Percentiles rank a stretch among this genome's conserved stretches.
These are phyloP conservation scores for Clitocybe nebularis DNA, from an alignment of 1,284 basidiomycete genomes.

Conservation along the genomic window DNA sequence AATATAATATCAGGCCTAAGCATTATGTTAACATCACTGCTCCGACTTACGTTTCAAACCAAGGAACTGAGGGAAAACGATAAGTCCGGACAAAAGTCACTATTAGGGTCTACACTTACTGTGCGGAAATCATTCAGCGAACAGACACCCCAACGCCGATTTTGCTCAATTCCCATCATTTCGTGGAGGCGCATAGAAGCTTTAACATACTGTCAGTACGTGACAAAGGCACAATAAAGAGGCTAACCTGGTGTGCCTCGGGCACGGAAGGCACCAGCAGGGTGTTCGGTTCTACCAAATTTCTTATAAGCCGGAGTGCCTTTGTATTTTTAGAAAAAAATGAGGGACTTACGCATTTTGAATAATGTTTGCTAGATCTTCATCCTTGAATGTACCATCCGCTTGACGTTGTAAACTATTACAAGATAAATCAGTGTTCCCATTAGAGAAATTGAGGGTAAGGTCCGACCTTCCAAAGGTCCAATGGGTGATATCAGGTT, in stretches of 20 bases:
- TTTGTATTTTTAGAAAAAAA: too few relatives aligned
- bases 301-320: too few relatives aligned
- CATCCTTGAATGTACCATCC: slow-evolving; percentile 66
- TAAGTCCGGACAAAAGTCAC: not conserved
- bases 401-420: slow-evolving; percentile 56
- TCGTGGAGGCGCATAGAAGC: slow-evolving; percentile 72
- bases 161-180: slow-evolving; percentile 79
- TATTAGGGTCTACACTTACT: slow-evolving; percentile 28
- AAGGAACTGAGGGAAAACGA: slow-evolving; percentile 45
- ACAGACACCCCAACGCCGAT: slow-evolving; percentile 78
- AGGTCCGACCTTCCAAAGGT: slow-evolving; percentile 55
- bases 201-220: slow-evolving; percentile 12
- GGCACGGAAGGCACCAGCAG: slow-evolving; percentile 77
- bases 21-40: not conserved
- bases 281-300: slow-evolving; percentile 57
- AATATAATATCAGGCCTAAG: slow-evolving; percentile 1
- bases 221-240: not conserved
- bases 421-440: slow-evolving; percentile 2
- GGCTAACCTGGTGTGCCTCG: slow-evolving; percentile 61
- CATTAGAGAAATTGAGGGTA: not conserved
- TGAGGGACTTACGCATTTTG: slow-evolving; percentile 54
- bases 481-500: slow-evolving; percentile 59
- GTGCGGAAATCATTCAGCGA: slow-evolving; percentile 84
- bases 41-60: slow-evolving; percentile 62
- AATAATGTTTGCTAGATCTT: slow-evolving; percentile 66